Evolutionary conservation across 257 asterid genomes (phyloP).

Genomic region (Lithospermum erythrorhizon): DNA sequence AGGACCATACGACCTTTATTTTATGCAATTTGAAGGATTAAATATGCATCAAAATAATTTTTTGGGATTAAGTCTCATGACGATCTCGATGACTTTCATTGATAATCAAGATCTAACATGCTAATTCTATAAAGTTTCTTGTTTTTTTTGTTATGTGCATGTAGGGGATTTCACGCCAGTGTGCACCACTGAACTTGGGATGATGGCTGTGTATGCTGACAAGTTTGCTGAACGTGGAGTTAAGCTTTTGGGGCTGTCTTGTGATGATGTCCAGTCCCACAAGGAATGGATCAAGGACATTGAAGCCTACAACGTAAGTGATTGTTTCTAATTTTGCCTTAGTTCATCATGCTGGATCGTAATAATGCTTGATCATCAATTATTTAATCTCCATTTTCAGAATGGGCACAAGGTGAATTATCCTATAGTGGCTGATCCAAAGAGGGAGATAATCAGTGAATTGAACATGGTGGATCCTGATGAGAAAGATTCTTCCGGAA

Average conservation of each 20-base stretch:
- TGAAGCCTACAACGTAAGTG: slow-evolving; percentile 42
- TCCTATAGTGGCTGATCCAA: slow-evolving; percentile 72
- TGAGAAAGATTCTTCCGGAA: slow-evolving; percentile 39
- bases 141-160: no score
- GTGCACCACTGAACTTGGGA: slow-evolving; percentile 82
- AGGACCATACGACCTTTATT: no score
- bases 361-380: no score
- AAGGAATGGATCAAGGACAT: slow-evolving; percentile 75
- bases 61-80: no score
- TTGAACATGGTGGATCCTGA: slow-evolving; percentile 95
- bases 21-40: no score
- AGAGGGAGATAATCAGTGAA: slow-evolving; percentile 39
- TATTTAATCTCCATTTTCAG: no score
- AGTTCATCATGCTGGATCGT: no score
- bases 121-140: no score
- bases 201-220: slow-evolving; percentile 67
- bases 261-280: slow-evolving; percentile 63
- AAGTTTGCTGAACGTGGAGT: slow-evolving; percentile 61
- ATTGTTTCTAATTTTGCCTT: not conserved
- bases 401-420: slow-evolving; percentile 47
- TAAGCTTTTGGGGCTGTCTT: slow-evolving; percentile 67
- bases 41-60: no score
- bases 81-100: no score
- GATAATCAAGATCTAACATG: no score
- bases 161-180: slow-evolving; percentile 86